Percentiles rank a stretch among this genome's conserved stretches.
Conservation (phyloP, 179 eudicot genomes). For the Spergularia azorica region DNA sequence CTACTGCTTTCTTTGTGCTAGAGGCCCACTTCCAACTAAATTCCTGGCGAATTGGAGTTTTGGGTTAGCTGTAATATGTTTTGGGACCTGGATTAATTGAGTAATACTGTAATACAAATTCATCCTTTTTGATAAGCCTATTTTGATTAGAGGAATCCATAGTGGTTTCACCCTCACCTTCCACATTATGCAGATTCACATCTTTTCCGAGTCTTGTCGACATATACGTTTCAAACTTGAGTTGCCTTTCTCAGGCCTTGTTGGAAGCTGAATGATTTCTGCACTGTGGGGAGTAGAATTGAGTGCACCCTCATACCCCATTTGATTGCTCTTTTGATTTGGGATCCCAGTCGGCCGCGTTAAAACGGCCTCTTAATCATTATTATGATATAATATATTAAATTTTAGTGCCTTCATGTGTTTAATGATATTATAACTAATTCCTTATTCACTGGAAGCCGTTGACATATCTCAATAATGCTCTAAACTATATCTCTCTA, state of each 20-base stretch:
- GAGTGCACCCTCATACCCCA: constrained; percentile 15
- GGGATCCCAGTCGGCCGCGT: constrained; percentile 25
- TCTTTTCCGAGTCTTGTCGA: constrained; percentile 22
- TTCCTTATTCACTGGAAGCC: constrained; percentile 29
- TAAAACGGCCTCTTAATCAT: constrained; percentile 7
- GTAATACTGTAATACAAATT: constrained; percentile 27
- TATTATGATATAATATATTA: constrained; percentile 14
- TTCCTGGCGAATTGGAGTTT: background rate
- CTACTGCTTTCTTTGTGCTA: constrained; percentile 23
- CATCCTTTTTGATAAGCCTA: constrained; percentile 11
- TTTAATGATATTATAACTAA: constrained; percentile 19
- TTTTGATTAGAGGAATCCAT: constrained; percentile 15
- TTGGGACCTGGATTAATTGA: constrained; percentile 24
- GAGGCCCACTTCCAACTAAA: constrained; percentile 22
- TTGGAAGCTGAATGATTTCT: constrained; percentile 28
- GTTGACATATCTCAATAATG: constrained; percentile 34
- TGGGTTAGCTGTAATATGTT: constrained; percentile 9
- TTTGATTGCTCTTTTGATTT: constrained; percentile 16
- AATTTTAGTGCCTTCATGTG: constrained; percentile 30
- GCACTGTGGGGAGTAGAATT: constrained; percentile 19
- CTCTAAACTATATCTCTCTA: constrained; percentile 26
- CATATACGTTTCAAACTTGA: constrained; percentile 13
- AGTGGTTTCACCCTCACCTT: constrained; percentile 43
- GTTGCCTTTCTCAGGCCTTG: constrained; percentile 23
- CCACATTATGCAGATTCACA: constrained; percentile 25